phyloP scores from a whole-genome alignment of 495 filamentous ascomycete genomes.

The Aspergillus kassunensis region DNA sequence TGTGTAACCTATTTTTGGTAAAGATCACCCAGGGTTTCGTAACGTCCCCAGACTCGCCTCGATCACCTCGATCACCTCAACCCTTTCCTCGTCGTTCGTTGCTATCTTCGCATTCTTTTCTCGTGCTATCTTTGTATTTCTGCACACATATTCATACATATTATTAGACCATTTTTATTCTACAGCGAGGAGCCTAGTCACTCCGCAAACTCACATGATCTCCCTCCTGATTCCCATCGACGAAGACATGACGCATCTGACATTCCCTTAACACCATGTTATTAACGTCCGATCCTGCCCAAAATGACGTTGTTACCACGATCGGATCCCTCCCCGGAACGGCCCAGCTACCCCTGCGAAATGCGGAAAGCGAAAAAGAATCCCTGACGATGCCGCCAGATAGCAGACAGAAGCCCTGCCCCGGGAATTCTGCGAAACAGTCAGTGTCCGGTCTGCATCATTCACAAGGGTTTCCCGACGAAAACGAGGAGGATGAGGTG shows the following conservation, averaged over 20 bases:
- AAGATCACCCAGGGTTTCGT: neutral
- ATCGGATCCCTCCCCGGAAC: slow-evolving; percentile 1
- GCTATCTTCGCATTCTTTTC: neutral
- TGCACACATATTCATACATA: neutral
- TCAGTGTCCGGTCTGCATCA: slow-evolving; percentile 11
- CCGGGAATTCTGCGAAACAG: neutral
- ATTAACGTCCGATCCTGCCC: slow-evolving; percentile 5
- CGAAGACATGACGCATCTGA: slow-evolving; percentile 3
- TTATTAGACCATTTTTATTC: neutral
- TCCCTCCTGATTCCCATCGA: neutral
- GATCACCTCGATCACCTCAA: too few species aligned
- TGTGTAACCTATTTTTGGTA: neutral
- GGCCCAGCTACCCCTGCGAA: neutral
- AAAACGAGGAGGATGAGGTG: slow-evolving; percentile 9
- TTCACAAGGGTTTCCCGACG: slow-evolving; percentile 2
- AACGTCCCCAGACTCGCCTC: too few species aligned
- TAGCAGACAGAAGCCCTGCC: neutral
- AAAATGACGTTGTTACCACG: neutral
- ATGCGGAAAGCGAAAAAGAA: neutral
- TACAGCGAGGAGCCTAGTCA: neutral
- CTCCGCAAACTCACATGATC: slow-evolving; percentile 1
- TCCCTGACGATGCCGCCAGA: slow-evolving; percentile 8
- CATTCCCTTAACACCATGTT: slow-evolving; percentile 6
- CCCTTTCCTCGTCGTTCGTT: neutral
- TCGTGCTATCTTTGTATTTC: neutral